A percentile compares a stretch with the other conserved stretches of the same genome.
Conservation (phyloP, 1,284 basidiomycete genomes). For the Cutaneotrichosporon curvatum region DNA sequence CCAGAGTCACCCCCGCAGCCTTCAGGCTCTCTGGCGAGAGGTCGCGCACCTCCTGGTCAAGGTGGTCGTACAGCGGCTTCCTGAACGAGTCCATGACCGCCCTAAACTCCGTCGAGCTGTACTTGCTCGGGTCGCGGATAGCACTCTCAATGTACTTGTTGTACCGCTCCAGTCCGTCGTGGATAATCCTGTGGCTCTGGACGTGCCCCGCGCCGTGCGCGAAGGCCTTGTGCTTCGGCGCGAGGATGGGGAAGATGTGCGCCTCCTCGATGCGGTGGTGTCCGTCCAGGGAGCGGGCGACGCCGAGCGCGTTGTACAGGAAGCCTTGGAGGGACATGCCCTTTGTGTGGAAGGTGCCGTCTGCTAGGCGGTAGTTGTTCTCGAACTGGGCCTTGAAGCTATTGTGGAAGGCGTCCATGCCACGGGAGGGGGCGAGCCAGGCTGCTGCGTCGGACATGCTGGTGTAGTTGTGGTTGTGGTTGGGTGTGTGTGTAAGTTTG, state of each 20-base stretch:
- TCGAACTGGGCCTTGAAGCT: conserved; percentile 5
- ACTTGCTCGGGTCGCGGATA: conserved; percentile 50
- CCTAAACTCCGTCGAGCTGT: conserved; percentile 56
- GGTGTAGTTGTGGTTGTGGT: too few species aligned
- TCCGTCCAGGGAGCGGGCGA: conserved; percentile 52
- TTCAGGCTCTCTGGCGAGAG: conserved; percentile 56
- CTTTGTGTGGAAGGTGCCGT: conserved; percentile 5
- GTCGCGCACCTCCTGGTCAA: conserved; percentile 65
- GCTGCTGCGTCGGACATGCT: neutral
- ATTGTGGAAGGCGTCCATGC: conserved; percentile 9
- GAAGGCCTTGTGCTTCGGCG: conserved; percentile 58
- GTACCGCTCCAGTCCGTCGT: conserved; percentile 58
- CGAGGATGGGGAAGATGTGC: conserved; percentile 59
- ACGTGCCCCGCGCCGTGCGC: conserved; percentile 50
- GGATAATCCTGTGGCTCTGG: conserved; percentile 57
- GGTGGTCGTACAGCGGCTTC: conserved; percentile 57
- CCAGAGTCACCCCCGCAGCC: conserved; percentile 56
- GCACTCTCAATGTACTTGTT: conserved; percentile 51
- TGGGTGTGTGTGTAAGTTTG: too few species aligned
- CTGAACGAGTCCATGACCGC: conserved; percentile 58
- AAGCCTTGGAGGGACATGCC: conserved; percentile 1
- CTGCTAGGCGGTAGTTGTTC: conserved; percentile 8
- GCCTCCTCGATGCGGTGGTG: conserved; percentile 58
- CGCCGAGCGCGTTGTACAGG: neutral
- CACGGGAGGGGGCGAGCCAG: conserved; percentile 6